Evolutionary conservation across 805 yeast species (phyloP).

Genomic region (Metschnikowia henanensis): DNA sequence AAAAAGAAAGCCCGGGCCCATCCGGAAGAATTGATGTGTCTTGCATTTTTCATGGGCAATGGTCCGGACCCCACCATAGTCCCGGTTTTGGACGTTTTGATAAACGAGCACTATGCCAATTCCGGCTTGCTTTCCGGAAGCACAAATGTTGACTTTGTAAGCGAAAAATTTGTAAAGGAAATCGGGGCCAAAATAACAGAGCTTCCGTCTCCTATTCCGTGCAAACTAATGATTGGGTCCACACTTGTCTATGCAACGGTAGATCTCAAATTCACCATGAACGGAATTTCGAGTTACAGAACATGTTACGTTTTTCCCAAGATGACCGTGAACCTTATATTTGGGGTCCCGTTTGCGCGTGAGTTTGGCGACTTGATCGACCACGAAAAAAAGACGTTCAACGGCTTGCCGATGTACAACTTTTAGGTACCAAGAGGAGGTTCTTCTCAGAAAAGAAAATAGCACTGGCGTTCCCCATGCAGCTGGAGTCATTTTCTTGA

Average conservation of each 20-base stretch:
- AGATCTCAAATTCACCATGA: background rate
- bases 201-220: background rate
- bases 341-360: background rate
- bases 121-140: background rate
- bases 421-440: background rate
- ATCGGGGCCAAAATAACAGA: conserved; percentile 1
- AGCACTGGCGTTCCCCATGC: too few relatives aligned
- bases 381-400: background rate
- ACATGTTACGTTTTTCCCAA: background rate
- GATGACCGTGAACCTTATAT: background rate
- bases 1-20: too few relatives aligned
- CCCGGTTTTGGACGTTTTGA: conserved; percentile 1
- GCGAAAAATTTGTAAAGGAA: background rate
- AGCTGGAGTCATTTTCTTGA: too few relatives aligned
- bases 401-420: background rate
- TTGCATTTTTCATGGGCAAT: background rate
- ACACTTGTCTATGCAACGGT: background rate
- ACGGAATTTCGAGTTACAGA: background rate
- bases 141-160: background rate
- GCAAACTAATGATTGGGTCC: background rate
- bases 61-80: background rate
- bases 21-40: background rate
- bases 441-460: too few relatives aligned
- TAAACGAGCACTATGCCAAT: background rate
- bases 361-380: background rate